Base-by-base conservation (phyloP, 345 rosid genomes). In the Salix viminalis region DNA sequence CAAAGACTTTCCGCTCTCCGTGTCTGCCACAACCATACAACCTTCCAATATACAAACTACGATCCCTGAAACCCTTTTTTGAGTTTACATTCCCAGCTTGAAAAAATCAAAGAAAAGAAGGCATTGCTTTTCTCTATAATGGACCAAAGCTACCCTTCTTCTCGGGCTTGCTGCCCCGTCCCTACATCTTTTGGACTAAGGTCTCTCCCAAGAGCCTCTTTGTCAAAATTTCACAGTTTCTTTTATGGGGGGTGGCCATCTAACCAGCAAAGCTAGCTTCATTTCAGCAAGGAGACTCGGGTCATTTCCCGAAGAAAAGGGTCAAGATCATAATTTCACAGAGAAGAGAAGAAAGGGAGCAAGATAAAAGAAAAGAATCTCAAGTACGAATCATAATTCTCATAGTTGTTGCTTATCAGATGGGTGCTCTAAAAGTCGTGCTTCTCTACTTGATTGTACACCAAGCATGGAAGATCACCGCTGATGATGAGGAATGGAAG, bases 401-500 rank as follows among this genome's bases (percentile, higher is more conserved):
- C 37, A 19, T 32, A 41, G 30, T 65, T 34, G 70, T 54, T 46
- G 11, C 41, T 48, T 71, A 70, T 54, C 50, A 82, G 75, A 90
- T 90, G 94, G 83, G 70, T 67, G 65, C 84, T 74, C 87, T 81
- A 64, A 81, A 79, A 39, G 54, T 71, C 82, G 32, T 66, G 16
- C 54, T 86, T 77, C 76, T 90, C 80, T 76, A 12, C 83, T 78
- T 90, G 39, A 48, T 88, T 70, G 71, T 85, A 19, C 61, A 67
- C 7, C 84, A 79, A 76, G 71, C 82, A 67, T 70, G 84, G 82
- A 78, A 44, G 75, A 70, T 67, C 76, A 77, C 70, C 68, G 82
- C 87, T 64, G 73, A 85, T 44, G 84, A 84, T 8, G 83, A 79
- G 62, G 90, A 85, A 80, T 94, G 98, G 98, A 87, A 83, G 83